phyloP scores from a whole-genome alignment of 257 asterid genomes.

The Petunia axillaris region DNA sequence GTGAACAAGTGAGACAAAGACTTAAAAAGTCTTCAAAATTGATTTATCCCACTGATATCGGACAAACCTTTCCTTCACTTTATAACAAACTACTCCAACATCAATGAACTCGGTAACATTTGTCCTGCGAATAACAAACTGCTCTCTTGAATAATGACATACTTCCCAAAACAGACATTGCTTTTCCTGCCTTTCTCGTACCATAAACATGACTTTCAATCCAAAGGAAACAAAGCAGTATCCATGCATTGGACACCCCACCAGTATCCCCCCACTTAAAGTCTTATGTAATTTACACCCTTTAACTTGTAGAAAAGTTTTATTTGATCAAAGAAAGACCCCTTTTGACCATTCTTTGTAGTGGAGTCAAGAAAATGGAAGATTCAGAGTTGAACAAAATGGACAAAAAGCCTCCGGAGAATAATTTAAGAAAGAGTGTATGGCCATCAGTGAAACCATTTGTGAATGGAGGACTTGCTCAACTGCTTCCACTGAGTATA shows the following conservation, averaged over 20 bases:
- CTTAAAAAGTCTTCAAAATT: too few species aligned
- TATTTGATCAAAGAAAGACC: background rate
- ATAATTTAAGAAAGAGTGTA: background rate
- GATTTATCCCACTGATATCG: too few species aligned
- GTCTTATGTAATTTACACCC: background rate
- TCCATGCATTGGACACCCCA: background rate
- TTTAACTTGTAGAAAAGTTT: background rate
- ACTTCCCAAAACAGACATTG: background rate
- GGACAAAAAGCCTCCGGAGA: background rate
- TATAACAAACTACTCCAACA: too few species aligned
- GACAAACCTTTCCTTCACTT: too few species aligned
- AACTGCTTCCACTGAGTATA: background rate
- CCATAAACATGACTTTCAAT: background rate
- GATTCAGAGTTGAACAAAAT: background rate
- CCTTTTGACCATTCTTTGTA: too few species aligned
- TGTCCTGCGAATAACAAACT: background rate
- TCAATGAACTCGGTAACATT: too few species aligned
- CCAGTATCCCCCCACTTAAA: background rate
- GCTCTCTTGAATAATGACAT: constrained; percentile 1
- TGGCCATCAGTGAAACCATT: constrained; percentile 25
- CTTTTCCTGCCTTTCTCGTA: background rate
- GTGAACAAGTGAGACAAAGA: too few species aligned
- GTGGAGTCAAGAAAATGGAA: background rate
- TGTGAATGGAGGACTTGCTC: constrained; percentile 26
- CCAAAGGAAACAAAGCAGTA: background rate